Evolutionary conservation across 2,329 filamentous ascomycete species (phyloP), one percentile per base, ranked within the genome.

Genomic region (Microdochium bolleyi): DNA sequence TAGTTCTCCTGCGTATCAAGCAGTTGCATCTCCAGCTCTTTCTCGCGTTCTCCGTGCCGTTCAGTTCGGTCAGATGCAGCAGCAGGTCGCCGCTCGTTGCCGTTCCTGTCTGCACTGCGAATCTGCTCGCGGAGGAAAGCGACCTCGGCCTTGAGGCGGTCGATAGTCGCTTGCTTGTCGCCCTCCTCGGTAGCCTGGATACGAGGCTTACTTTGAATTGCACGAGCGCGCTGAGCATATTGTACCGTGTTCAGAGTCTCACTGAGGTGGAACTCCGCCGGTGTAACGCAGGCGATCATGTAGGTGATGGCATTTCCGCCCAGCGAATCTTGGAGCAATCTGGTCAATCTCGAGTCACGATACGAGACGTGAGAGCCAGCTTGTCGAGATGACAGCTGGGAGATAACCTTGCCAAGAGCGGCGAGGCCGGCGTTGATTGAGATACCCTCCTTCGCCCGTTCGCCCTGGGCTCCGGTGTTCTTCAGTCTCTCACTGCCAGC

Each of bases 221-320:
- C 91, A 58, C 94, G 87, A 57, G 94, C 95, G 58, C 94, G 84
- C 72, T 97, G 94, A 7, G 94, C 94, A 70, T 99, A 99, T 68
- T 96, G 89, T 22, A 99, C 89, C 0, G 94, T 99, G 68, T 99
- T 99, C 54, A 99, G 76, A 0, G 95, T 97, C 72, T 99, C 94
- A 72, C 92, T 97, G 48, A 99, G 76, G 67, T 99, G 94, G 66
- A 99, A 99, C 67, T 96, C 92, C 14, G 92, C 90, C 0, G 92
- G 92, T 1, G 92, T 99, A 27, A 99, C 92, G 71, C 94, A 99
- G 9, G 94, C 94, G 72, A 99, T 94, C 94, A 99, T 97, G 73
- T 97, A 99, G 1, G 94, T 99, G 66, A 96, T 95, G 34, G 94
- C 94, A 66, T 95, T 97, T 3, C 94, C 94, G 53, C 94, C 94